Base-by-base conservation (phyloP, 495 filamentous ascomycete species). In the Filosporella fistucella region DNA sequence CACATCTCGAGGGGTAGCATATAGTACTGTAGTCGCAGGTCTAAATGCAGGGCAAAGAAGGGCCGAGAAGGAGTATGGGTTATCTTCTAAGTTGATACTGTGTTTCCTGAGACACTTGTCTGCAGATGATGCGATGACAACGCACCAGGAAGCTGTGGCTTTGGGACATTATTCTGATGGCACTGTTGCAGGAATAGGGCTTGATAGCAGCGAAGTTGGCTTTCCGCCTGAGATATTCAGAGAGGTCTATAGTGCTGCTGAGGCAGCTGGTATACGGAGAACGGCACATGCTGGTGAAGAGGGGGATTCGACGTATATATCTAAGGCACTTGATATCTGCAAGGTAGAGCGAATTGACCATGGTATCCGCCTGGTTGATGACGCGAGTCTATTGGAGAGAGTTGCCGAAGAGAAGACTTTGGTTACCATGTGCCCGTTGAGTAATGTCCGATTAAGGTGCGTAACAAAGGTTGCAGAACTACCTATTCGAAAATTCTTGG, bases 271-370 rank as follows among this genome's bases (percentile, higher is more conserved):
- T 0, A 72, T 89, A 25, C 65, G 66, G 11, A 63, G 78, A 10
- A 89, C 85, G 0, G 80, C 83, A 14, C 85, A 89, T 62, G 85
- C 82, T 2, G 85, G 86, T 33, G 85, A 90, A 57, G 86, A 90
- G 63, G 85, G 84, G 4, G 82, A 86, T 22, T 65, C 80, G 4
- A 65, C 63, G 11, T 89, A 86, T 57, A 82, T 89, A 45, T 58
- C 62, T n/a, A 68, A 68, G 12, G 84, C 86, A 9, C 63, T 90
- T 24, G 78, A 80, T 45, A 33, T 60, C 14, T 68, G 86, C 36
- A 66, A 68, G 4, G 73, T 77, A 6, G 57, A 68, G 55, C 73
- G 87, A 2, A 85, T 90, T 45, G 86, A 90, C 55, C 84, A 91
- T 56, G 85, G 86, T 0, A 79, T 89, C 46, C 70, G 74, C 4